Evolutionary conservation across 1,139 yeast species (phyloP).

Genomic region (Pichia sp.): DNA sequence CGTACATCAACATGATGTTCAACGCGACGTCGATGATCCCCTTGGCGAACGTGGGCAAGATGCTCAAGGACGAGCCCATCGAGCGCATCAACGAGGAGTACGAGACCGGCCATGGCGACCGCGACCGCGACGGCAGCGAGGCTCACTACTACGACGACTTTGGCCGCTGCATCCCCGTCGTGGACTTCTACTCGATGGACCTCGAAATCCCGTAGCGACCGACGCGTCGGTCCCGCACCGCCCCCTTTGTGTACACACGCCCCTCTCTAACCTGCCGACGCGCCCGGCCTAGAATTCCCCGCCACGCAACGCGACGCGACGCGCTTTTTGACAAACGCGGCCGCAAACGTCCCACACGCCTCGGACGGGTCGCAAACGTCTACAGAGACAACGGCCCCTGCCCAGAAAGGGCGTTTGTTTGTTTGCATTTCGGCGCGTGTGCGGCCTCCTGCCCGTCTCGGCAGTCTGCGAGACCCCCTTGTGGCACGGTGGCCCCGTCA

Average conservation of each 20-base stretch:
- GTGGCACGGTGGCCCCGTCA: neutral
- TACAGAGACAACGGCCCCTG: neutral
- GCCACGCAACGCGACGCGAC: conserved; percentile 1
- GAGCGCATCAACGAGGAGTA: conserved; percentile 5
- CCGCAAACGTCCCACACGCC: too few relatives aligned
- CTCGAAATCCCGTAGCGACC: neutral
- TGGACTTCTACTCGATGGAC: neutral
- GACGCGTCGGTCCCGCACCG: neutral
- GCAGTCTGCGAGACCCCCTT: neutral
- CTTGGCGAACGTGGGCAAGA: conserved; percentile 4
- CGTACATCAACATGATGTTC: conserved; percentile 10
- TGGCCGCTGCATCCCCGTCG: neutral
- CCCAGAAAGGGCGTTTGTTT: neutral
- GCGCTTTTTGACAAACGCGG: neutral
- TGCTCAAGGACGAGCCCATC: conserved; percentile 7
- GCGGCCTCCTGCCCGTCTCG: neutral
- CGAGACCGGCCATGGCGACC: conserved; percentile 3
- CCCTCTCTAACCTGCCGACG: too few relatives aligned
- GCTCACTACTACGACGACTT: neutral
- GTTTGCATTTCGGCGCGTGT: neutral
- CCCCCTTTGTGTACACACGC: too few relatives aligned
- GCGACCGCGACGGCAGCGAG: neutral
- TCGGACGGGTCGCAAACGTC: too few relatives aligned
- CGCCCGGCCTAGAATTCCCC: neutral
- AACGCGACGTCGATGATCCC: conserved; percentile 11